Conservation (phyloP, 2,329 filamentous ascomycete species). For the Aspergillus udagawae region DNA sequence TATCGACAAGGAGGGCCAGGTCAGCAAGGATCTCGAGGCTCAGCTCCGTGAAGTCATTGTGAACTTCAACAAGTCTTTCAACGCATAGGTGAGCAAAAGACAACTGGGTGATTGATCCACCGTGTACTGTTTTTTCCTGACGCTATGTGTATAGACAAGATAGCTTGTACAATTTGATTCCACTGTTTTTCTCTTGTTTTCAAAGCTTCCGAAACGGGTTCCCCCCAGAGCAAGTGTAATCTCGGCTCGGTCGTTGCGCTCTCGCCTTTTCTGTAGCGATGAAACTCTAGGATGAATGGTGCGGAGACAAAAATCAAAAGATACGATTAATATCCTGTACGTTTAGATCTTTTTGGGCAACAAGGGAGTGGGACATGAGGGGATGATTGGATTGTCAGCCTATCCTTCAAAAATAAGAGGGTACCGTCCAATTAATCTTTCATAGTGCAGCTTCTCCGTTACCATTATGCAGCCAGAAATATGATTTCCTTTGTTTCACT, state of each 20-base stretch:
- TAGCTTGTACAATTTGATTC: conserved; percentile 45
- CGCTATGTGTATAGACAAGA: conserved; percentile 43
- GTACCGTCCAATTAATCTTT: conserved; percentile 21
- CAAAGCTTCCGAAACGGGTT: conserved; percentile 15
- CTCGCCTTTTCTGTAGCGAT: conserved; percentile 26
- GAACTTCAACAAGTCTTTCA: conserved; percentile 93
- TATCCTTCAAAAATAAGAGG: conserved; percentile 8
- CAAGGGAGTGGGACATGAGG: conserved; percentile 25
- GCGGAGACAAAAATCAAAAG: conserved; percentile 25
- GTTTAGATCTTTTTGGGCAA: conserved; percentile 37
- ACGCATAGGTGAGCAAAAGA: conserved; percentile 39
- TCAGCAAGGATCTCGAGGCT: conserved; percentile 83
- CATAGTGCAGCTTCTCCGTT: conserved; percentile 14
- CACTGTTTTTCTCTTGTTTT: conserved; percentile 37
- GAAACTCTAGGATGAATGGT: conserved; percentile 18
- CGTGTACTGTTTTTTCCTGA: conserved; percentile 38
- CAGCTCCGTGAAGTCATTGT: conserved; percentile 64
- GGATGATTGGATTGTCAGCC: conserved; percentile 12
- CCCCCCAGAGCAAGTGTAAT: conserved; percentile 12
- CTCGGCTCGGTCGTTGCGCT: conserved; percentile 13
- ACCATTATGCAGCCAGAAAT: conserved; percentile 24
- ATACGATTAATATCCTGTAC: conserved; percentile 40
- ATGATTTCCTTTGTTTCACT: conserved; percentile 33
- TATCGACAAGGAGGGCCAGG: conserved; percentile 91
- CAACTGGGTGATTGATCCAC: conserved; percentile 28